phyloP scores from a whole-genome alignment of 2,329 filamentous ascomycete genomes.

The Triangularia setosa region DNA sequence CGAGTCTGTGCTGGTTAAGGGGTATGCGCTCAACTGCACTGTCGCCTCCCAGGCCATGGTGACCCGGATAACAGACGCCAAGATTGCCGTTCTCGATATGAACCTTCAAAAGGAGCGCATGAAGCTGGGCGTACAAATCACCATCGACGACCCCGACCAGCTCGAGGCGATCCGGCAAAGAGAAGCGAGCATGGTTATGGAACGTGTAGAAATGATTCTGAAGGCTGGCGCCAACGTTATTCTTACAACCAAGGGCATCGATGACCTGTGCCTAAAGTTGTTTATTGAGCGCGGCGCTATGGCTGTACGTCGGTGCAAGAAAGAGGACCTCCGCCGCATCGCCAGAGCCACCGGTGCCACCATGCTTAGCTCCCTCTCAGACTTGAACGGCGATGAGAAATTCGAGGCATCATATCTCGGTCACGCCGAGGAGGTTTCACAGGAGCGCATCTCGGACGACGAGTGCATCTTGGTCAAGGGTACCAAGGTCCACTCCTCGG shows the following conservation, averaged over 20 bases:
- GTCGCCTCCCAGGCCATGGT: conserved; percentile 98
- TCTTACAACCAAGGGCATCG: conserved; percentile 96
- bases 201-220: conserved; percentile 93
- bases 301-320: conserved; percentile 94
- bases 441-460: conserved; percentile 97
- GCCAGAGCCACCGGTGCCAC: conserved; percentile 94
- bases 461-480: conserved; percentile 97
- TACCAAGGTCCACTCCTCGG: conserved; percentile 88
- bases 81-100: conserved; percentile 96
- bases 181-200: conserved; percentile 88
- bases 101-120: conserved; percentile 98
- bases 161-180: conserved; percentile 94
- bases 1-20: conserved; percentile 89
- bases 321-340: conserved; percentile 94
- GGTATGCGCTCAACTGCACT: conserved; percentile 97
- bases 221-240: conserved; percentile 96
- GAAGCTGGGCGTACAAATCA: conserved; percentile 98
- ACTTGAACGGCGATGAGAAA: conserved; percentile 94
- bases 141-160: conserved; percentile 94
- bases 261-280: conserved; percentile 89
- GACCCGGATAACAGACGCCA: conserved; percentile 85
- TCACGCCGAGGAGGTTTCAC: conserved; percentile 90
- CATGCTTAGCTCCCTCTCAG: conserved; percentile 86
- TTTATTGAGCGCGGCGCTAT: conserved; percentile 95
- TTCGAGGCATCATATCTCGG: conserved; percentile 90